phyloP scores from a whole-genome alignment of 2,329 filamentous ascomycete species.

The Talaromyces verruculosus region DNA sequence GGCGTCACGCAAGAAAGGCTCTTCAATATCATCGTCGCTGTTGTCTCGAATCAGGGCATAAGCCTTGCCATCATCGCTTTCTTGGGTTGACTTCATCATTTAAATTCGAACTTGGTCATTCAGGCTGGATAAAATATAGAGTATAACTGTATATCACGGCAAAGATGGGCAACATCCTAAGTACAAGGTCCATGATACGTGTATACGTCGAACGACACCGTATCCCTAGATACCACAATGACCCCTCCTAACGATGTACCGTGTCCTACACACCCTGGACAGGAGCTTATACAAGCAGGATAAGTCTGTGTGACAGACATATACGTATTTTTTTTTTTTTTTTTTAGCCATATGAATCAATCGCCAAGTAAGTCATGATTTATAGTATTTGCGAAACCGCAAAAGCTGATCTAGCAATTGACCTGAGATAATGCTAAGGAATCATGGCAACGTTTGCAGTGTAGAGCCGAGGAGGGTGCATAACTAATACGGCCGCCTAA shows the following conservation, averaged over 20 bases:
- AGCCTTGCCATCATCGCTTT: not conserved
- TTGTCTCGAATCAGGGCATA: not conserved
- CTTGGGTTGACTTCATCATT: not conserved
- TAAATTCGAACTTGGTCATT: not conserved
- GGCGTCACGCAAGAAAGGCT: not conserved
- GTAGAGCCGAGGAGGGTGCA: not conserved
- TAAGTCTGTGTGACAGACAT: not conserved
- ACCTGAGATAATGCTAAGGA: not conserved
- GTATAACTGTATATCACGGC: not conserved
- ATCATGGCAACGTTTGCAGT: not conserved
- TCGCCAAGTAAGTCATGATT: not conserved
- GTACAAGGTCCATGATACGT: not conserved
- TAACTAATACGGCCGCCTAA: not conserved
- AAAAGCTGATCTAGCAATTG: not conserved
- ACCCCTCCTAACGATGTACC: not conserved
- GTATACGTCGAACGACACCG: not conserved
- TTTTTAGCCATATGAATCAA: not conserved
- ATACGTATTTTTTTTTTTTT: not conserved
- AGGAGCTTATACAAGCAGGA: not conserved
- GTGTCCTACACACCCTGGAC: not conserved
- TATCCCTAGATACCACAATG: not conserved
- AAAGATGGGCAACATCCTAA: not conserved
- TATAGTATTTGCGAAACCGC: not conserved
- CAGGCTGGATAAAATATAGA: not conserved
- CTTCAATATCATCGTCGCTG: conserved; percentile 1